Percentiles rank a stretch among this genome's conserved stretches.
phyloP scores from a whole-genome alignment of 306 rosid species.

The Lotus japonicus region DNA sequence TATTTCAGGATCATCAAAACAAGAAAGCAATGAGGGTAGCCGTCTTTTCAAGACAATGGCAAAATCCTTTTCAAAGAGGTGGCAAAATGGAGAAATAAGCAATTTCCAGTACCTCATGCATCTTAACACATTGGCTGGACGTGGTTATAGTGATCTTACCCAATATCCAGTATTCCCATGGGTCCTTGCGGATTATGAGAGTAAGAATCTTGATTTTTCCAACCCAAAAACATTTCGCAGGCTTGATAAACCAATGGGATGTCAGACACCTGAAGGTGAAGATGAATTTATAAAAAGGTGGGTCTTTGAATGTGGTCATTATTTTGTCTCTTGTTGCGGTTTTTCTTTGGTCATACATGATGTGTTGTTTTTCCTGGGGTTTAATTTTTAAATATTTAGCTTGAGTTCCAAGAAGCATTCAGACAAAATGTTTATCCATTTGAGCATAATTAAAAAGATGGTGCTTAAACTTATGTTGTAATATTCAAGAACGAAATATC shows the following conservation, averaged over 20 bases:
- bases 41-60: constrained; percentile 87
- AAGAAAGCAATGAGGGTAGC: constrained; percentile 91
- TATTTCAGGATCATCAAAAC: constrained; percentile 92
- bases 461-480: background rate
- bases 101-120: constrained; percentile 99
- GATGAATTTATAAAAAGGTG: constrained; percentile 94
- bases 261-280: constrained; percentile 99
- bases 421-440: background rate
- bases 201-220: constrained; percentile 69
- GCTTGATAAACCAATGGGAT: constrained; percentile 95
- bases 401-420: background rate
- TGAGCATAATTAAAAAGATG: background rate
- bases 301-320: background rate
- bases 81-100: constrained; percentile 99
- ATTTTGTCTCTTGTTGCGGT: background rate
- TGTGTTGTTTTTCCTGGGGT: constrained; percentile 6
- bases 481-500: background rate
- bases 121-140: constrained; percentile 99
- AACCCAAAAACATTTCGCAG: constrained; percentile 82
- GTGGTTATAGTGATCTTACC: constrained; percentile 98
- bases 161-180: constrained; percentile 99
- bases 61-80: constrained; percentile 94
- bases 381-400: constrained; percentile 2
- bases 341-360: constrained; percentile 8
- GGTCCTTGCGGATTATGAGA: constrained; percentile 95